phyloP scores from a whole-genome alignment of 176 grass and related monocot genomes.

The Eragrostis nindensis region DNA sequence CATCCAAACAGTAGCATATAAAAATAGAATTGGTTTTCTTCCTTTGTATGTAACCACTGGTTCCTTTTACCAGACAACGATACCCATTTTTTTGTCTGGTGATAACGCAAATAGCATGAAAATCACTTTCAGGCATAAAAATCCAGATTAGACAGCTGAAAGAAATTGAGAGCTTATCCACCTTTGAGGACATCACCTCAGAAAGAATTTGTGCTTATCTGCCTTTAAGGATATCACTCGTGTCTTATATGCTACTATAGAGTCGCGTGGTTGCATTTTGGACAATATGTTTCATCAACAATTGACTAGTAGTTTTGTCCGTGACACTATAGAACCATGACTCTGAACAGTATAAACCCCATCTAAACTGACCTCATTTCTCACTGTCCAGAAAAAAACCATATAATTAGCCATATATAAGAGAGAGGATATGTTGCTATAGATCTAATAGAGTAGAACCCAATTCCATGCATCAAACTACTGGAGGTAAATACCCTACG shows the following conservation, averaged over 20 bases:
- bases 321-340: no score
- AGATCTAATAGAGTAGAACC: no score
- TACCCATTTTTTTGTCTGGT: background rate
- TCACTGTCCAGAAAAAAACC: no score
- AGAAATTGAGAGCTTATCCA: background rate
- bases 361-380: background rate
- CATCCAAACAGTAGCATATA: background rate
- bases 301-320: background rate
- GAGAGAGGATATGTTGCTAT: no score
- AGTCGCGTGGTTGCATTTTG: background rate
- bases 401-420: no score
- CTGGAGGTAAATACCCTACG: no score
- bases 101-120: background rate
- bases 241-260: background rate
- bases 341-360: background rate
- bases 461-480: no score
- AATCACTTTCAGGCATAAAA: slow-evolving; percentile 9
- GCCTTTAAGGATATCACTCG: background rate
- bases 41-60: background rate
- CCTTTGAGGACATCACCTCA: background rate
- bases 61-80: background rate
- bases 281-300: background rate
- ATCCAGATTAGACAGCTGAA: slow-evolving; percentile 10
- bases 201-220: background rate
- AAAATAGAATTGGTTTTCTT: background rate